A percentile compares a stretch with the other conserved stretches of the same genome.
Evolutionary conservation across 768 basidiomycete species (phyloP).

Genomic region (Kwoniella newhampshirensis): DNA sequence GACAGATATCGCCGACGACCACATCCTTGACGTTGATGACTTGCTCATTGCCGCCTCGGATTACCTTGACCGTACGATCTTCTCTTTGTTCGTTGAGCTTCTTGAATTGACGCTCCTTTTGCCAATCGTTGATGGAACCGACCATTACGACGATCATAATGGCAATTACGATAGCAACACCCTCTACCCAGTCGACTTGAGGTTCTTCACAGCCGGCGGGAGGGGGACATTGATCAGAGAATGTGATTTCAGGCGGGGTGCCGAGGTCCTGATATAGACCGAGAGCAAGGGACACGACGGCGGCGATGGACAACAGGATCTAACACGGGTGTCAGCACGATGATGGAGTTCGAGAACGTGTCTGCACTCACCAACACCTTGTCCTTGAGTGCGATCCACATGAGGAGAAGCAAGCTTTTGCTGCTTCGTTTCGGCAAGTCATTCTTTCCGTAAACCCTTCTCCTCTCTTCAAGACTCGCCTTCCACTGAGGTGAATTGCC

Average conservation of each 20-base stretch:
- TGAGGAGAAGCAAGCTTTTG: conserved; percentile 70
- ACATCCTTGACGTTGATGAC: conserved; percentile 76
- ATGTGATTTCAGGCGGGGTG: conserved; percentile 58
- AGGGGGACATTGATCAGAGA: conserved; percentile 45
- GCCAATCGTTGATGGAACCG: conserved; percentile 95
- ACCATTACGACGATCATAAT: conserved; percentile 65
- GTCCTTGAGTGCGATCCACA: conserved; percentile 85
- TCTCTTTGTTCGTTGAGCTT: conserved; percentile 91
- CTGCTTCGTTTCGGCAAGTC: conserved; percentile 67
- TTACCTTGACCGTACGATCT: conserved; percentile 82
- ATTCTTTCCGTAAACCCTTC: conserved; percentile 72
- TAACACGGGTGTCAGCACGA: conserved; percentile 49
- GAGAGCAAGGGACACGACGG: conserved; percentile 85
- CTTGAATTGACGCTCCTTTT: conserved; percentile 95
- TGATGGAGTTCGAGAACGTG: not conserved
- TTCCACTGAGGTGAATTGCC: conserved; percentile 47
- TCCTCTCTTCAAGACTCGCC: conserved; percentile 64
- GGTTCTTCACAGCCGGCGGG: conserved; percentile 59
- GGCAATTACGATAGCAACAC: conserved; percentile 59
- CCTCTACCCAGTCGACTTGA: conserved; percentile 96
- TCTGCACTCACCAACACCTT: conserved; percentile 79
- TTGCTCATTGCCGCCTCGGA: conserved; percentile 67
- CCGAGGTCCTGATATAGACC: conserved; percentile 95
- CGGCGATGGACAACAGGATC: conserved; percentile 88
- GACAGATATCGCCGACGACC: conserved; percentile 87